Percentiles rank a stretch among this genome's conserved stretches.
These are phyloP conservation scores for Silene noctiflora DNA, from an alignment of 179 eudicot genomes.

Conservation along the genomic window DNA sequence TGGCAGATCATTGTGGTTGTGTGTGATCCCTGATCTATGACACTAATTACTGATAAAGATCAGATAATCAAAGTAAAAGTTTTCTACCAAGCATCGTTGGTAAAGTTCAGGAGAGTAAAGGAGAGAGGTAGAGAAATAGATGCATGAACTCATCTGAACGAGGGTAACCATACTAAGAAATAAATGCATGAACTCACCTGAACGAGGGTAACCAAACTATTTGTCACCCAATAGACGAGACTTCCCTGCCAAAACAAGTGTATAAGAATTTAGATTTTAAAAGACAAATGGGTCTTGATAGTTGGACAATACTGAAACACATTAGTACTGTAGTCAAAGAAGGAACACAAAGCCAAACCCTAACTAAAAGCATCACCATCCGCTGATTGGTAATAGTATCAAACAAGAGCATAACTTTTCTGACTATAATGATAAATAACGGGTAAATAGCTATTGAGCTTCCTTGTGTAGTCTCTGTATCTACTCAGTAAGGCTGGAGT, in stretches of 20 bases:
- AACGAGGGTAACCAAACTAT: constrained; percentile 56
- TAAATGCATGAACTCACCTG: constrained; percentile 55
- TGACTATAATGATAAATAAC: neutral
- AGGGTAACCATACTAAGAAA: constrained; percentile 46
- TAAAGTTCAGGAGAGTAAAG: too few species aligned
- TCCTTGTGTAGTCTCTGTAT: neutral
- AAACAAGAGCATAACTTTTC: neutral
- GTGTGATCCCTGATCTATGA: neutral
- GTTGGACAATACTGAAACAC: neutral
- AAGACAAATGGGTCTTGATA: neutral
- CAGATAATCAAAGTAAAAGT: neutral
- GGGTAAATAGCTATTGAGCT: neutral
- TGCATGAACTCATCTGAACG: constrained; percentile 62
- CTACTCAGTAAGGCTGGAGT: neutral
- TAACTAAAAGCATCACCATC: neutral
- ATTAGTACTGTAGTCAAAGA: neutral
- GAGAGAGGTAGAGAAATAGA: neutral
- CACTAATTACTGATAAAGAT: neutral
- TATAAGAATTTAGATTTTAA: neutral
- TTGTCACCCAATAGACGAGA: constrained; percentile 82
- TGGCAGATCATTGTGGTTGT: constrained; percentile 4
- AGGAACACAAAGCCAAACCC: neutral
- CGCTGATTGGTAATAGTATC: neutral
- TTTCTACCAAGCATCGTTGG: neutral
- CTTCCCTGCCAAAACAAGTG: constrained; percentile 62